These are phyloP conservation scores for Sherardia arvensis DNA, from an alignment of 257 asterid species.

Conservation along the genomic window DNA sequence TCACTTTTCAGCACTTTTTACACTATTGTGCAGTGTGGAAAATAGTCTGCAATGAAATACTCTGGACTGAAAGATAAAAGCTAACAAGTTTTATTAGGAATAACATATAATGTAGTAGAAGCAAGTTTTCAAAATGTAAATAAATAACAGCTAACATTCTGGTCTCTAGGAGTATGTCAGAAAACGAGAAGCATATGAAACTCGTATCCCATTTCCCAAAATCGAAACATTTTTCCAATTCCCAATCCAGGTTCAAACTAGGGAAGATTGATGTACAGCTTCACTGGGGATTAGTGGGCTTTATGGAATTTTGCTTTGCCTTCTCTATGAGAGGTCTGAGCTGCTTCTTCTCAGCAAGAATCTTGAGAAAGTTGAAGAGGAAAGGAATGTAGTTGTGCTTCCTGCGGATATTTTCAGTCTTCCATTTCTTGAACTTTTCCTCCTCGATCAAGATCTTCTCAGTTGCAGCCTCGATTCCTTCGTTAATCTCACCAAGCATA, in stretches of 20 bases:
- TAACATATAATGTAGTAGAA: neutral
- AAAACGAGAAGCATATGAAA: neutral
- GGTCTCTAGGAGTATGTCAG: neutral
- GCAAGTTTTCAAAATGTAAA: neutral
- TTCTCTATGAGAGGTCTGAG: constrained; percentile 94
- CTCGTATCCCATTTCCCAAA: neutral
- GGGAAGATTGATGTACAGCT: constrained; percentile 7
- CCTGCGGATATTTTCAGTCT: constrained; percentile 72
- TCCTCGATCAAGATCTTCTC: constrained; percentile 95
- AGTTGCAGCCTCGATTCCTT: constrained; percentile 74
- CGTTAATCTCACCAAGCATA: constrained; percentile 57
- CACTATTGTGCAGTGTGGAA: neutral
- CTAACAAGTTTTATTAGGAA: neutral
- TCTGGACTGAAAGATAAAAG: neutral
- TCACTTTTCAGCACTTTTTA: neutral
- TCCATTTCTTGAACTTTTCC: constrained; percentile 98
- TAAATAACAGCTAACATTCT: neutral
- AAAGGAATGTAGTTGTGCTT: constrained; percentile 93
- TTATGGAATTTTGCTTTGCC: constrained; percentile 82
- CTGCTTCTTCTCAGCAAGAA: constrained; percentile 99
- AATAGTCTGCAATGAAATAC: neutral
- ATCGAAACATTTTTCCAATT: neutral
- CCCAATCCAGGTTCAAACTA: constrained; percentile 12
- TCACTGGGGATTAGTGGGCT: constrained; percentile 45
- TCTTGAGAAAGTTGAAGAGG: constrained; percentile 89